Base-by-base conservation (phyloP, 345 rosid genomes). In the Linum tenue region DNA sequence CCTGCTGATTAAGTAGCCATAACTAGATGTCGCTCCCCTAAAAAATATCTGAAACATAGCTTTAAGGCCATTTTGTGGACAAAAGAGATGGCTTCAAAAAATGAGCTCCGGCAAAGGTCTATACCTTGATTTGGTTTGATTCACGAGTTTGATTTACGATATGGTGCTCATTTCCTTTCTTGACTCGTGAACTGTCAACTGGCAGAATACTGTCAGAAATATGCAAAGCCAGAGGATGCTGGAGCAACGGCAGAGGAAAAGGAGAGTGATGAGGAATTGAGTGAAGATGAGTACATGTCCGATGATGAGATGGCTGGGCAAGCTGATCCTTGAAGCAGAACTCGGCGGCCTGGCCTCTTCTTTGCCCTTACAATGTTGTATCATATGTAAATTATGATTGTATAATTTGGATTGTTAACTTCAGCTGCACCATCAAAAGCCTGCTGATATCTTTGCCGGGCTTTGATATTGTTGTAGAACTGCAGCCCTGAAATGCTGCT, bases 191-290 rank as follows among this genome's bases (percentile, higher is more conserved):
- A 48, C 57, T 7, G 3, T 72, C 12, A 38, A 70, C 22, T 15
- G 9, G 53, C 70, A 88, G 91, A 85, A 60, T 80, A 74, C 70
- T 78, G 89, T 56, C 77, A 75, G 75, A 78, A 70, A 74, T 85
- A 85, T 78, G 95, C 91, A 43, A 81, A 79, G 72, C 83, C 82
- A n/a, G 81, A 78, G 35, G 86, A 78, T 48, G 53, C 67, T 11
- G 82, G 75, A 43, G 80, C 70, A 5, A 73, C 72, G 14, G 63
- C 72, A 11, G 86, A 80, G 61, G 89, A 75, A 10, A 55, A 71
- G 7, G 78, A 72, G 0, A 77, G 82, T 2, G 90, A 82, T 4
- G 89, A 84, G 17, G 86, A 82, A 60, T 3, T 70, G 72, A 83
- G 88, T 48, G 91, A 78, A 48, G 81, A 71, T 1, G 79, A 81